Evolutionary conservation across 495 filamentous ascomycete species (phyloP).

Genomic region (Talaromyces thailandensis): DNA sequence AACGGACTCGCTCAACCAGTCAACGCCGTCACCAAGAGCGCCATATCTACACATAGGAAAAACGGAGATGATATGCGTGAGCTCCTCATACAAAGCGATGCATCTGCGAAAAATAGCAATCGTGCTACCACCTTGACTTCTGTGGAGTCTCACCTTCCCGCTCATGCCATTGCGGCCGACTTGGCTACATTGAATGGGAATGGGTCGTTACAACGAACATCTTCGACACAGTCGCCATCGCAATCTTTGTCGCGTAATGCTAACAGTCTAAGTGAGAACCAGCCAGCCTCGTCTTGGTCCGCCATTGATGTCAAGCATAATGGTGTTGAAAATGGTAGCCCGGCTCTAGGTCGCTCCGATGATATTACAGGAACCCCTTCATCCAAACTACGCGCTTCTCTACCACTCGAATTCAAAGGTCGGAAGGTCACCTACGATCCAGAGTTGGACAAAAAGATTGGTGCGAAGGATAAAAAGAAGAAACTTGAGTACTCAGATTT

Average conservation of each 20-base stretch:
- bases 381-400: background rate
- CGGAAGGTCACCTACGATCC: constrained; percentile 69
- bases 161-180: background rate
- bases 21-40: background rate
- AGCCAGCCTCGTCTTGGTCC: constrained; percentile 9
- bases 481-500: constrained; percentile 68
- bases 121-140: background rate
- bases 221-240: constrained; percentile 30
- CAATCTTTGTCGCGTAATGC: constrained; percentile 39
- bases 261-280: constrained; percentile 39
- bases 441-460: constrained; percentile 51
- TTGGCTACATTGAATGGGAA: background rate
- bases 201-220: background rate
- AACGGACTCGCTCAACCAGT: background rate
- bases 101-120: background rate
- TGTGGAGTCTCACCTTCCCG: background rate
- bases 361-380: background rate
- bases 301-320: background rate
- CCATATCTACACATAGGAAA: background rate
- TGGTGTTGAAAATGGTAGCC: background rate
- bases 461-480: constrained; percentile 55
- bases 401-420: constrained; percentile 41
- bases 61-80: background rate
- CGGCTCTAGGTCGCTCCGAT: constrained; percentile 7
- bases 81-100: background rate